Conservation (phyloP, 2,329 filamentous ascomycete species). For the Elsinoe perseae region DNA sequence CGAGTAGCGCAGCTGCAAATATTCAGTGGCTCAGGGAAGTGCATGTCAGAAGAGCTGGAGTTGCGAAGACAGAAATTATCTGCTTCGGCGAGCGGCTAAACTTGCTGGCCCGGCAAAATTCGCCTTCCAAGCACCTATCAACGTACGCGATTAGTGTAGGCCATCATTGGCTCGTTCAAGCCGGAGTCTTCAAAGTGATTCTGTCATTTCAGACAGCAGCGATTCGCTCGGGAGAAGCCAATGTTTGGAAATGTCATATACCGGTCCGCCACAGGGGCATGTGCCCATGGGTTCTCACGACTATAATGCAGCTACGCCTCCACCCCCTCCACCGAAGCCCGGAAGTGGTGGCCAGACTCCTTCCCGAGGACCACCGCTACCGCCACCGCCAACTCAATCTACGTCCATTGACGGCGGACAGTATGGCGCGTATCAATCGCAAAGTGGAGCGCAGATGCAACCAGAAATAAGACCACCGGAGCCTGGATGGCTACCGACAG, state of each 20-base stretch:
- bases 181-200: too few relatives aligned
- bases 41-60: too few relatives aligned
- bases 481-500: slow-evolving; percentile 69
- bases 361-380: slow-evolving; percentile 37
- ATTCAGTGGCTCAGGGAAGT: too few relatives aligned
- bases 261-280: neutral
- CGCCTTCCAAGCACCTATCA: too few relatives aligned
- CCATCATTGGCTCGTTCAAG: too few relatives aligned
- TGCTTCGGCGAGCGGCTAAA: too few relatives aligned
- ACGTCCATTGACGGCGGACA: slow-evolving; percentile 25
- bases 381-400: slow-evolving; percentile 35
- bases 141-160: too few relatives aligned
- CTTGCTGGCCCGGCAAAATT: too few relatives aligned
- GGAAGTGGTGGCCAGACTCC: slow-evolving; percentile 37
- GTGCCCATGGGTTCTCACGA: slow-evolving; percentile 25
- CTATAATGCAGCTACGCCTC: slow-evolving; percentile 40
- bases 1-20: too few relatives aligned
- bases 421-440: slow-evolving; percentile 18
- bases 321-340: slow-evolving; percentile 42
- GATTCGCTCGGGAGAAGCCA: too few relatives aligned
- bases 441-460: neutral
- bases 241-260: neutral
- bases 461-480: slow-evolving; percentile 30
- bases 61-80: too few relatives aligned
- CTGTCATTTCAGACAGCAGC: neutral